Conservation (phyloP, 176 grass and related monocot genomes). For the Oryza australiensis region DNA sequence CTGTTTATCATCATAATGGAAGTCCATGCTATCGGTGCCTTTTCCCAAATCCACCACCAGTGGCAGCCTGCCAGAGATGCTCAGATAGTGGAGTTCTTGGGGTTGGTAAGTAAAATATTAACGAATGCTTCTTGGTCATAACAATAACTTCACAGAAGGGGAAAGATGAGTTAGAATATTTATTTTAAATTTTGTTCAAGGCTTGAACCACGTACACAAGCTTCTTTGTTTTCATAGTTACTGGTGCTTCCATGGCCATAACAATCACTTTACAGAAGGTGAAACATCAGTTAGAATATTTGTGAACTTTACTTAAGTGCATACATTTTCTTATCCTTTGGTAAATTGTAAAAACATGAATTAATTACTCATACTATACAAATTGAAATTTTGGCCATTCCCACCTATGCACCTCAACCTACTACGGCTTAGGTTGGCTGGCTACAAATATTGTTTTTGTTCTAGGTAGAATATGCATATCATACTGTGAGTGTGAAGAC, state of each 20-base stretch:
- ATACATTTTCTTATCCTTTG: not conserved
- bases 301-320: not conserved
- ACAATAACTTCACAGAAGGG: not conserved
- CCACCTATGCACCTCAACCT: conserved; percentile 1
- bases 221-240: not conserved
- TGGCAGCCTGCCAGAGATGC: conserved; percentile 87
- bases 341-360: conserved; percentile 11
- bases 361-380: not conserved
- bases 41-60: conserved; percentile 84
- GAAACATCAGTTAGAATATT: not conserved
- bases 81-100: conserved; percentile 96
- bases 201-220: not conserved
- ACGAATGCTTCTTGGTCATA: conserved; percentile 19
- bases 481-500: not conserved
- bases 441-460: not conserved
- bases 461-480: not conserved
- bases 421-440: not conserved
- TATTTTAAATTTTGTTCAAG: not conserved
- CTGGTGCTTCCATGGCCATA: not conserved
- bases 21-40: conserved; percentile 94
- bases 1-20: conserved; percentile 93
- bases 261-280: not conserved
- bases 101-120: conserved; percentile 59
- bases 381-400: conserved; percentile 1
- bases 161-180: conserved; percentile 12